Conservation (phyloP, 305 asterid species). For the Plantago coronopus region DNA sequence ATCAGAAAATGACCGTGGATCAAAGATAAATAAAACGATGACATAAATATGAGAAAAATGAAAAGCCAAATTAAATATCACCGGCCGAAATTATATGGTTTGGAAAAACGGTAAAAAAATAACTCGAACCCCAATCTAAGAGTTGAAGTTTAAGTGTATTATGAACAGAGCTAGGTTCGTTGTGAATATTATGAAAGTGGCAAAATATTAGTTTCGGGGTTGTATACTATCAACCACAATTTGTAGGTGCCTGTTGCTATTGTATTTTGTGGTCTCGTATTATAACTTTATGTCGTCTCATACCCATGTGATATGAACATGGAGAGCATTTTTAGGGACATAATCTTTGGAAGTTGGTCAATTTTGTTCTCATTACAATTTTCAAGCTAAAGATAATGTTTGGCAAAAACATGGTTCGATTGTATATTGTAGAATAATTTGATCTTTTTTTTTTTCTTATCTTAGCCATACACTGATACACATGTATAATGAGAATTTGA, state of each 20-base stretch:
- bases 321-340: not conserved
- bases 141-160: too few species aligned
- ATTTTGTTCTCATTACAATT: not conserved
- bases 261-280: not conserved
- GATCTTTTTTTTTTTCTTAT: not conserved
- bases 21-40: not conserved
- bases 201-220: not conserved
- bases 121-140: too few species aligned
- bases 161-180: too few species aligned
- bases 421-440: too few species aligned
- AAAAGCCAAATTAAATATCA: not conserved
- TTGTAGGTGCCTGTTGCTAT: constrained; percentile 1
- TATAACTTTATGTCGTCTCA: not conserved
- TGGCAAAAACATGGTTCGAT: too few species aligned
- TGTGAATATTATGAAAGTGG: not conserved
- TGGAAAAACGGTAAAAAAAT: too few species aligned
- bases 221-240: constrained; percentile 3
- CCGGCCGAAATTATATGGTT: constrained; percentile 12
- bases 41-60: not conserved
- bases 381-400: not conserved
- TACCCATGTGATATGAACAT: constrained; percentile 15
- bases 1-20: not conserved
- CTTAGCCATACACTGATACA: not conserved
- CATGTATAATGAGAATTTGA: too few species aligned
- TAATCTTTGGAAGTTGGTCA: not conserved